phyloP scores from a whole-genome alignment of 2,329 filamentous ascomycete species.

The Exophiala viscosa region DNA sequence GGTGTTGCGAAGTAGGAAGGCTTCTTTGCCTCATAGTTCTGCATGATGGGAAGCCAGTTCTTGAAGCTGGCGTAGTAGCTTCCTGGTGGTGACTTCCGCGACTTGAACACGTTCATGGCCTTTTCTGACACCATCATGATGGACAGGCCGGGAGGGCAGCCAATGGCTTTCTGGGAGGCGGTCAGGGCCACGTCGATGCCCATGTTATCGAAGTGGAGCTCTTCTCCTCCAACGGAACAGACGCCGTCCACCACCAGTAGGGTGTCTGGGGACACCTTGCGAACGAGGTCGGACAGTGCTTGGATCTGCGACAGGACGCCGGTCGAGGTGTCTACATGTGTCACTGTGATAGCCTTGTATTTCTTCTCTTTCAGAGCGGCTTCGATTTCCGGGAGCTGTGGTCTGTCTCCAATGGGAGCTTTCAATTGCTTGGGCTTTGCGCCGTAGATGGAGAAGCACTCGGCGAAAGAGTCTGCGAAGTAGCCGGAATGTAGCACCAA shows the following conservation, averaged over 20 bases:
- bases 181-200: constrained; percentile 88
- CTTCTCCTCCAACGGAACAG: constrained; percentile 93
- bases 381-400: constrained; percentile 83
- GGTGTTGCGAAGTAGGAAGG: constrained; percentile 97
- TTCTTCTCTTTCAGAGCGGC: constrained; percentile 81
- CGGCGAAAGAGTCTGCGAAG: constrained; percentile 91
- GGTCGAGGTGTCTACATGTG: constrained; percentile 95
- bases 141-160: constrained; percentile 86
- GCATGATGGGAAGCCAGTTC: constrained; percentile 98
- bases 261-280: constrained; percentile 83
- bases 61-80: constrained; percentile 96
- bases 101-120: constrained; percentile 76
- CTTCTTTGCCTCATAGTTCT: constrained; percentile 98
- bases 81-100: constrained; percentile 72
- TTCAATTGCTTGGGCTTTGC: constrained; percentile 85
- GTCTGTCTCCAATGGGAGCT: constrained; percentile 81
- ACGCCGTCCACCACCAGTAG: constrained; percentile 92
- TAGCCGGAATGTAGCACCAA: constrained; percentile 95
- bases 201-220: constrained; percentile 95
- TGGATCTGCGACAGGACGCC: constrained; percentile 91
- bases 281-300: constrained; percentile 75
- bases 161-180: constrained; percentile 94
- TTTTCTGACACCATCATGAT: constrained; percentile 91
- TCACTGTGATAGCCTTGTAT: constrained; percentile 92
- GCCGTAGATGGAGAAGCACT: constrained; percentile 88